Percentiles rank a stretch among this genome's conserved stretches.
Conservation (phyloP, 768 basidiomycete species). For the Agaricus bisporus region DNA sequence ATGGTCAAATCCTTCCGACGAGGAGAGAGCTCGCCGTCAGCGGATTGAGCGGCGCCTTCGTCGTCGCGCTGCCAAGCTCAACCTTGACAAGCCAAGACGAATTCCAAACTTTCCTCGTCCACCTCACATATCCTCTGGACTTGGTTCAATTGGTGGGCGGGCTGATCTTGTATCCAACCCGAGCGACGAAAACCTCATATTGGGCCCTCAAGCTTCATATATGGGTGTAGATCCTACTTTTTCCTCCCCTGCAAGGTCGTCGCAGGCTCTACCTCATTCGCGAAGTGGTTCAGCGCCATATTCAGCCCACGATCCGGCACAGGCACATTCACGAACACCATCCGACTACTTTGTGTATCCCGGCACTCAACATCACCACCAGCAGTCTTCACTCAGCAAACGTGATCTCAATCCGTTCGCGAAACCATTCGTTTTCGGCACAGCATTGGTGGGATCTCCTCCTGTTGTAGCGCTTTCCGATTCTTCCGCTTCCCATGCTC, state of each 20-base stretch:
- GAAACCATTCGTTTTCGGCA: slow-evolving; percentile 79
- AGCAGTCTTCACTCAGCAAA: slow-evolving; percentile 19
- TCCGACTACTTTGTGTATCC: slow-evolving; percentile 27
- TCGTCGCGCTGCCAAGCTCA: slow-evolving; percentile 28
- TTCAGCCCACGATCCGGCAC: slow-evolving; percentile 53
- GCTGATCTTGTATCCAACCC: slow-evolving; percentile 83
- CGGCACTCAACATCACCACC: slow-evolving; percentile 15
- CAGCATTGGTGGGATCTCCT: slow-evolving; percentile 23
- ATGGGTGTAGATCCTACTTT: slow-evolving; percentile 8
- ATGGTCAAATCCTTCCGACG: slow-evolving; percentile 89
- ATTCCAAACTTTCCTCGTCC: slow-evolving; percentile 79
- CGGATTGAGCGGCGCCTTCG: slow-evolving; percentile 60
- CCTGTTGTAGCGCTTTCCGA: slow-evolving; percentile 20
- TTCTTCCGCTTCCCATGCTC: slow-evolving; percentile 28
- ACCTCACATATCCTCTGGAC: slow-evolving; percentile 44
- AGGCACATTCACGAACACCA: slow-evolving; percentile 57
- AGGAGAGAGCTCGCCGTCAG: slow-evolving; percentile 70
- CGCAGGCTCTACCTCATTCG: slow-evolving; percentile 60
- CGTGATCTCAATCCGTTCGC: slow-evolving; percentile 69
- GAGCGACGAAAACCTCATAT: slow-evolving; percentile 63
- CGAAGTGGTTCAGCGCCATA: slow-evolving; percentile 57
- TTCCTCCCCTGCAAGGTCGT: slow-evolving; percentile 8
- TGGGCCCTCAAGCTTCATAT: slow-evolving; percentile 12
- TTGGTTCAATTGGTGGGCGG: slow-evolving; percentile 34
- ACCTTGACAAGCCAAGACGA: slow-evolving; percentile 60